Percentiles rank a stretch among this genome's conserved stretches.
Evolutionary conservation across 352 stramenopile species (phyloP).

Genomic region (Globisporangium abappressorium): DNA sequence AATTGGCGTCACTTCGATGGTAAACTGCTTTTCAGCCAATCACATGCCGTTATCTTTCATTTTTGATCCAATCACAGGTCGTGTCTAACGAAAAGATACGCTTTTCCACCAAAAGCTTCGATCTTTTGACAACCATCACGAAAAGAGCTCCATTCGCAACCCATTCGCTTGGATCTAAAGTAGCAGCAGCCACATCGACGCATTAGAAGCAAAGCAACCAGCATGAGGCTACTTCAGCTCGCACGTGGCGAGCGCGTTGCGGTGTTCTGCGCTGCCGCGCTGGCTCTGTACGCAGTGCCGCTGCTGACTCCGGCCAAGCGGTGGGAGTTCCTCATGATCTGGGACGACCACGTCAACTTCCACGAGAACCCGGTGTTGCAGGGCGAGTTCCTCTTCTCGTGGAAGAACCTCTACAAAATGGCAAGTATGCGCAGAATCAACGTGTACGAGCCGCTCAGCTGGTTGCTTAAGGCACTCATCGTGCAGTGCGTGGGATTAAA

Average conservation of each 20-base stretch:
- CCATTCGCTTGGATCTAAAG: neutral
- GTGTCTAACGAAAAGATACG: neutral
- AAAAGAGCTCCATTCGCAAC: neutral
- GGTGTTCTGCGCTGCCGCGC: neutral
- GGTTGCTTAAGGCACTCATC: slow-evolving; percentile 57
- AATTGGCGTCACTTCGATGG: too few species aligned
- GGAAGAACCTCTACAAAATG: slow-evolving; percentile 37
- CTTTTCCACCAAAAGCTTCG: neutral
- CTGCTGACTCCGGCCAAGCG: neutral
- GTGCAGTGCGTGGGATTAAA: slow-evolving; percentile 32
- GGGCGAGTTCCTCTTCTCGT: slow-evolving; percentile 18
- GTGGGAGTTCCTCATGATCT: neutral
- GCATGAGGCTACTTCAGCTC: neutral
- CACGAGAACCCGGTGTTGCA: neutral
- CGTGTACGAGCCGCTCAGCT: slow-evolving; percentile 68
- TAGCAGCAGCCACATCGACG: neutral
- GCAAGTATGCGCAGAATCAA: slow-evolving; percentile 57
- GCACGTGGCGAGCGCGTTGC: neutral
- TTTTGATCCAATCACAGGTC: neutral
- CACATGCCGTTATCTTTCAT: neutral
- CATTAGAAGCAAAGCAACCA: neutral
- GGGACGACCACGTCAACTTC: neutral
- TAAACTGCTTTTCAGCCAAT: neutral
- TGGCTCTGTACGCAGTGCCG: neutral
- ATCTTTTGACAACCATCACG: neutral